Evolutionary conservation across 805 yeast species (phyloP).

Genomic region (Suhomyces canberraensis): DNA sequence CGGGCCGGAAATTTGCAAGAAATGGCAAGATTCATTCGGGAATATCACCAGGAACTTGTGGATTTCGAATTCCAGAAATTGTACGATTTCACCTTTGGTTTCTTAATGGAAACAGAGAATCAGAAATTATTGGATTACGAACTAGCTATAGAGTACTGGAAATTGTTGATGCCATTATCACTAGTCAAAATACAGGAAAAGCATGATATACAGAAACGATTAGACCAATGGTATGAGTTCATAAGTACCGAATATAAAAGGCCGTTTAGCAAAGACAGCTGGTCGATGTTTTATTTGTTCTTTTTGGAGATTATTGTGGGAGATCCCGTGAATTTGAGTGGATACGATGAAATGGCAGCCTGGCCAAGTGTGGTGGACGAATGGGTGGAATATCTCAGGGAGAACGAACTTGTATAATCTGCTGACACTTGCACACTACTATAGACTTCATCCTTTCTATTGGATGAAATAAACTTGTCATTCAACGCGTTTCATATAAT

Average conservation of each 20-base stretch:
- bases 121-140: slow-evolving; percentile 56
- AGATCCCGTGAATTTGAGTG: slow-evolving; percentile 48
- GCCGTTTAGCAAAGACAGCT: slow-evolving; percentile 66
- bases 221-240: slow-evolving; percentile 59
- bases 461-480: too few species aligned
- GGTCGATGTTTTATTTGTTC: slow-evolving; percentile 81
- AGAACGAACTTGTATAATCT: slow-evolving; percentile 18
- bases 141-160: slow-evolving; percentile 76
- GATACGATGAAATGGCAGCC: slow-evolving; percentile 76
- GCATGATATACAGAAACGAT: slow-evolving; percentile 25
- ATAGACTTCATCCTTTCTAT: too few species aligned
- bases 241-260: slow-evolving; percentile 41
- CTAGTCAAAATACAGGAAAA: not conserved
- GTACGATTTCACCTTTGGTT: slow-evolving; percentile 70
- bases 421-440: too few species aligned
- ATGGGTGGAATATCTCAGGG: slow-evolving; percentile 59
- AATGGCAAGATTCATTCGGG: slow-evolving; percentile 41
- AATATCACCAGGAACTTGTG: slow-evolving; percentile 23
- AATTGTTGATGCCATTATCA: slow-evolving; percentile 46
- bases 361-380: slow-evolving; percentile 93
- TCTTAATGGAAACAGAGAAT: slow-evolving; percentile 54
- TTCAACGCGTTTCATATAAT: too few species aligned
- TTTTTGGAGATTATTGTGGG: slow-evolving; percentile 42
- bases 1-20: slow-evolving; percentile 31
- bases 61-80: slow-evolving; percentile 48